Conservation (phyloP, 192 early-diverging fungal species). For the Coemansia sp. region DNA sequence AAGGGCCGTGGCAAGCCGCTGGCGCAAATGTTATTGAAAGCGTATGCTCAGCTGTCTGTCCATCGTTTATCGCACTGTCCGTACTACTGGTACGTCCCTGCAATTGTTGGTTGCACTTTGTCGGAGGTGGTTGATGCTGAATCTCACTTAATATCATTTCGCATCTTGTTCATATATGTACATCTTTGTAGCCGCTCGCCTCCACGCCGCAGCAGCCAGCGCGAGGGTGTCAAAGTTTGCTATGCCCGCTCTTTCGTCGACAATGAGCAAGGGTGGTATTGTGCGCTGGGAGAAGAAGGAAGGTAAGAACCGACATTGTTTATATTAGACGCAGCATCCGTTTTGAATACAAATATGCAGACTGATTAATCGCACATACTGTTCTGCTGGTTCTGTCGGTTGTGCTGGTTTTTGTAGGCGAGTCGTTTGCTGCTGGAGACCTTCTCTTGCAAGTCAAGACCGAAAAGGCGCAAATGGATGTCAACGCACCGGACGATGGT, state of each 20-base stretch:
- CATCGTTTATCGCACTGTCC: conserved; percentile 25
- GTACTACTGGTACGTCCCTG: conserved; percentile 32
- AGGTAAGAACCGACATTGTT: conserved; percentile 8
- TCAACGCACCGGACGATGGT: conserved; percentile 98
- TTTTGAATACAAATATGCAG: too few relatives aligned
- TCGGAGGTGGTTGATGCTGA: not conserved
- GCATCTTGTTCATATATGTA: not conserved
- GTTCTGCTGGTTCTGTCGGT: too few relatives aligned
- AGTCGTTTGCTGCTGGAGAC: conserved; percentile 85
- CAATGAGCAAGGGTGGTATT: conserved; percentile 95
- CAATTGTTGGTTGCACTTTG: not conserved
- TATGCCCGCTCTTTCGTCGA: conserved; percentile 98
- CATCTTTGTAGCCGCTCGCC: conserved; percentile 62
- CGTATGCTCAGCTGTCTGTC: conserved; percentile 43
- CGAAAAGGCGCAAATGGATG: conserved; percentile 99
- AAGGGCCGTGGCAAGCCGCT: too few relatives aligned
- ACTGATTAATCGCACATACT: too few relatives aligned
- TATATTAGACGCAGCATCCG: too few relatives aligned
- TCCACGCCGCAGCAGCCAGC: conserved; percentile 54
- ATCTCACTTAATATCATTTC: not conserved
- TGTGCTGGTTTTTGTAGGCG: conserved; percentile 53
- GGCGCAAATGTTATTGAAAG: too few relatives aligned
- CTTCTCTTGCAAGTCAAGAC: conserved; percentile 97
- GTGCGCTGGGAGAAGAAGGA: conserved; percentile 91
- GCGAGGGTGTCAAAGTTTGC: conserved; percentile 59